Evolutionary conservation across 2,329 filamentous ascomycete genomes (phyloP), one percentile per base, ranked within the genome.

Genomic region (Colletotrichum cordylinicola): DNA sequence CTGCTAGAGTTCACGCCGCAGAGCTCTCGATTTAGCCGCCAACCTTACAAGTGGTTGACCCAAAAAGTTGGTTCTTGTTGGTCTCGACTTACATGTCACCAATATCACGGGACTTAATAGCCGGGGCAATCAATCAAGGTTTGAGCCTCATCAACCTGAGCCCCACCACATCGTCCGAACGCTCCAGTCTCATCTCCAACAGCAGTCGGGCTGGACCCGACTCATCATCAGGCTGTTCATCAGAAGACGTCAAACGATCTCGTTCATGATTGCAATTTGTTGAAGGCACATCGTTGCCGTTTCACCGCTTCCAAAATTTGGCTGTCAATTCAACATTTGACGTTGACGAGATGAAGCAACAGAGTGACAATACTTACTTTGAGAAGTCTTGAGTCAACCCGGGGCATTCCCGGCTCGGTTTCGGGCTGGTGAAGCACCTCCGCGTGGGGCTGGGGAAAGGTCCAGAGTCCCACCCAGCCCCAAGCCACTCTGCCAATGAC

Each of bases 101-200:
- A 68, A 43, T 60, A 60, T 43, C 66, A 68, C 33, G 33, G 13
- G 12, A n/a, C 13, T 24, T 24, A 18, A 60, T 7, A 31, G 52
- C 66, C 15, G 35, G 66, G 55, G 66, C 35, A 68, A 70, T 70
- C 56, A 62, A 62, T 24, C 37, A 48, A 62, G 29, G 35, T 62
- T 62, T 62, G 56, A 62, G 56, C 56, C 67, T 70, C 67, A 70
- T 35, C 37, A 62, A 62, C 15, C 3, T 8, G 3, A 27, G 37
- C 67, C 56, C 67, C 67, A 70, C 56, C 6, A 24, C 27, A 18
- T 55, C 67, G 29, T 70, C 67, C 67, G 56, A 70, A 70, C 56
- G 61, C 56, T 15, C 29, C n/a, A 31, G 56, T 48, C 56, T 35
- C 37, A 48, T 62, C 56, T 35, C 56, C 18, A 52, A 52, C 7